Conservation (phyloP, 2,329 filamentous ascomycete genomes). For the Pyrenophora tritici-repentis region DNA sequence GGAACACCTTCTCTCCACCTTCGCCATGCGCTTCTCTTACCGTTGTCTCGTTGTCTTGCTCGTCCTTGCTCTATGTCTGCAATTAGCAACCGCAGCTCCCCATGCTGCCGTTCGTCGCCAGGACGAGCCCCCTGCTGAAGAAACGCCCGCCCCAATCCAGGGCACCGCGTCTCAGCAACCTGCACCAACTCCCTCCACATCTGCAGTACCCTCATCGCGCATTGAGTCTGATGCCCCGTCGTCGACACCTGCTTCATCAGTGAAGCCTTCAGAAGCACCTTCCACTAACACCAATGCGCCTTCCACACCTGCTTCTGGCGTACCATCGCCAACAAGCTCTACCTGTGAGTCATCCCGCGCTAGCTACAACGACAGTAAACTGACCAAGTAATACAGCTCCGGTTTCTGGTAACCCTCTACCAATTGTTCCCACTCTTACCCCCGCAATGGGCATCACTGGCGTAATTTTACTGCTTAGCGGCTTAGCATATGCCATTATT, state of each 20-base stretch:
- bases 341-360: slow-evolving; percentile 18
- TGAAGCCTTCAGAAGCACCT: slow-evolving; percentile 16
- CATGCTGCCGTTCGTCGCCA: slow-evolving; percentile 36
- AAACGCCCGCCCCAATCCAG: slow-evolving; percentile 19
- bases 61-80: slow-evolving; percentile 33
- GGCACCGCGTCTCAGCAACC: slow-evolving; percentile 16
- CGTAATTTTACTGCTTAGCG: slow-evolving; percentile 73
- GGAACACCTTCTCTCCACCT: slow-evolving; percentile 11
- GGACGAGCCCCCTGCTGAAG: slow-evolving; percentile 29
- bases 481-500: slow-evolving; percentile 72
- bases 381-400: slow-evolving; percentile 11
- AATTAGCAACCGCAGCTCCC: slow-evolving; percentile 29
- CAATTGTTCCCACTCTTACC: slow-evolving; percentile 74
- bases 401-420: slow-evolving; percentile 55
- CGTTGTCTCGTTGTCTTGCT: slow-evolving; percentile 32
- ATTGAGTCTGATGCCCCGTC: slow-evolving; percentile 20
- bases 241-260: slow-evolving; percentile 15
- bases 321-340: slow-evolving; percentile 24
- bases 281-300: slow-evolving; percentile 21
- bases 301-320: slow-evolving; percentile 20
- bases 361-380: neutral
- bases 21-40: slow-evolving; percentile 37
- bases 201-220: slow-evolving; percentile 16
- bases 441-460: slow-evolving; percentile 82
- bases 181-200: slow-evolving; percentile 22